Evolutionary conservation across 2,329 filamentous ascomycete species (phyloP).

Genomic region (Bimuria novae-zelandiae): DNA sequence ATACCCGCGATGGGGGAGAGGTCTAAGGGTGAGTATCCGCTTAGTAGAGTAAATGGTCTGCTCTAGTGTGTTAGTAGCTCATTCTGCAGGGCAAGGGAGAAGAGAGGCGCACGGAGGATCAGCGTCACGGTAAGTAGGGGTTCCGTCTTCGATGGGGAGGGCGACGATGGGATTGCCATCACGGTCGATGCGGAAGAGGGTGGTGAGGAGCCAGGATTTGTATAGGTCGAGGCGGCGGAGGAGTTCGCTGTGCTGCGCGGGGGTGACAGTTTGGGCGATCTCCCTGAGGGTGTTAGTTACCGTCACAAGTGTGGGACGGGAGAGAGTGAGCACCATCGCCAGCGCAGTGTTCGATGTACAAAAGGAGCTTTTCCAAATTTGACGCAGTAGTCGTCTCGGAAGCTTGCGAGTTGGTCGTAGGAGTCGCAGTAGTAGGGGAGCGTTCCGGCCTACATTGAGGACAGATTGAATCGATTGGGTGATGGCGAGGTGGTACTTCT

Average conservation of each 20-base stretch:
- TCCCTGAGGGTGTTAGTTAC: neutral
- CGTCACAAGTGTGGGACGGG: neutral
- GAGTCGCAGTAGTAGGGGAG: slow-evolving; percentile 8
- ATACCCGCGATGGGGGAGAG: neutral
- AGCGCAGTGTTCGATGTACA: slow-evolving; percentile 3
- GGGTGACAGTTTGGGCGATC: slow-evolving; percentile 1
- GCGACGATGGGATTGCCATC: slow-evolving; percentile 6
- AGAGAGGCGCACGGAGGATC: neutral
- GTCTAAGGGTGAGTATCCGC: neutral
- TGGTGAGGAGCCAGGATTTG: slow-evolving; percentile 3
- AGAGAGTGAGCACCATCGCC: slow-evolving; percentile 5
- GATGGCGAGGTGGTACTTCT: neutral
- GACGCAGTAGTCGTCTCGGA: neutral
- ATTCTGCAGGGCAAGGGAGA: no score
- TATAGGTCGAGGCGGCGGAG: slow-evolving; percentile 1
- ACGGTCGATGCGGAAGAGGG: neutral
- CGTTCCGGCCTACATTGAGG: neutral
- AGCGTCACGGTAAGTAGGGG: slow-evolving; percentile 11
- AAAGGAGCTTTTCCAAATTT: slow-evolving; percentile 5
- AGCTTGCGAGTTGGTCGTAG: slow-evolving; percentile 1
- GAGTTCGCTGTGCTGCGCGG: slow-evolving; percentile 5
- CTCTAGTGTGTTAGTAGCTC: no score
- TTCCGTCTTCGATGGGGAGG: slow-evolving; percentile 7
- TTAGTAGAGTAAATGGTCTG: neutral
- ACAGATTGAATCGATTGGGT: no score